phyloP scores from a whole-genome alignment of 257 asterid species.

The Solanum habrochaites region DNA sequence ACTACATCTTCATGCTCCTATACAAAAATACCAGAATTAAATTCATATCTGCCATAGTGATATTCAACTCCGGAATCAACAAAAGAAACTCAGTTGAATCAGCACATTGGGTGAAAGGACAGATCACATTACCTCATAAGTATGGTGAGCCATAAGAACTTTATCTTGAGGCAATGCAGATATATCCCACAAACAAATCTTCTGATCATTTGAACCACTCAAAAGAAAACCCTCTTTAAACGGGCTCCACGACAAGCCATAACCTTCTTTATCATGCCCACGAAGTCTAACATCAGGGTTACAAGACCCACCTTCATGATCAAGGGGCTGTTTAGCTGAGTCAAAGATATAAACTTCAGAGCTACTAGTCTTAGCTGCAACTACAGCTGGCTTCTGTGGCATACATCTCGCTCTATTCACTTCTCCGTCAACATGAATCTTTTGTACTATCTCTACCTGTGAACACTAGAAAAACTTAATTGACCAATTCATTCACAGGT shows the following conservation, averaged over 20 bases:
- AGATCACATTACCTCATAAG: constrained; percentile 43
- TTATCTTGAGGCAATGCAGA: constrained; percentile 54
- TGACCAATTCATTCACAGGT: background rate
- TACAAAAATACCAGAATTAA: background rate
- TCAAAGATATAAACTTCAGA: constrained; percentile 73
- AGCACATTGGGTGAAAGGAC: background rate
- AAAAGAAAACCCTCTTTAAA: constrained; percentile 66
- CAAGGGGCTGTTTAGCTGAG: constrained; percentile 33
- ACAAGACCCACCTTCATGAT: constrained; percentile 24
- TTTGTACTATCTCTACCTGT: constrained; percentile 76
- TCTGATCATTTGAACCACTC: constrained; percentile 87
- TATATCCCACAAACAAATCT: constrained; percentile 81
- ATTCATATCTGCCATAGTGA: background rate
- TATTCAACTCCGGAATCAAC: background rate
- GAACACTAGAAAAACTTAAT: background rate
- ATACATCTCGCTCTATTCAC: constrained; percentile 84
- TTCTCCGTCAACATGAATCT: constrained; percentile 83
- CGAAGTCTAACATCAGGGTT: constrained; percentile 71
- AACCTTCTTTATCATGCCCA: constrained; percentile 91
- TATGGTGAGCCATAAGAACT: constrained; percentile 46
- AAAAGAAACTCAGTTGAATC: background rate
- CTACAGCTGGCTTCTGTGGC: constrained; percentile 54
- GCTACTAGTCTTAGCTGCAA: constrained; percentile 80
- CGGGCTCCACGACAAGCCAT: constrained; percentile 90
- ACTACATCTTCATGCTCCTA: constrained; percentile 76